Percentiles rank a stretch among this genome's conserved stretches.
Evolutionary conservation across 495 filamentous ascomycete species (phyloP).

Genomic region (Penicillium antarcticum): DNA sequence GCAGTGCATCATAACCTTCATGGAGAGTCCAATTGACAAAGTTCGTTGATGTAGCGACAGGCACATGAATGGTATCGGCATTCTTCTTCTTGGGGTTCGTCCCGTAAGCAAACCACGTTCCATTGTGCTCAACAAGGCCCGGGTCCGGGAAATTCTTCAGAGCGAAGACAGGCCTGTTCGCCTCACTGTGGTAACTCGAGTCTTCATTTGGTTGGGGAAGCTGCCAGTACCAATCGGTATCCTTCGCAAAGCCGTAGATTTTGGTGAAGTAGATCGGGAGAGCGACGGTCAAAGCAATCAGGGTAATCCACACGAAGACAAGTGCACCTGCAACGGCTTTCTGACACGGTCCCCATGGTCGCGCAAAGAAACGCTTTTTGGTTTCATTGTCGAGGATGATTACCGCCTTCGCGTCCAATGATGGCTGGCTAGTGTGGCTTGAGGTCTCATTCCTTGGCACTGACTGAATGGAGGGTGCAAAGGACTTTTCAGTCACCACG

Average conservation of each 20-base stretch:
- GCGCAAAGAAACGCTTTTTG: slow-evolving; percentile 10
- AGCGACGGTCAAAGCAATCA: slow-evolving; percentile 17
- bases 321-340: slow-evolving; percentile 10
- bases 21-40: slow-evolving; percentile 31
- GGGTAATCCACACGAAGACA: slow-evolving; percentile 5
- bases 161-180: slow-evolving; percentile 21
- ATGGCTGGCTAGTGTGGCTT: neutral
- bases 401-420: neutral
- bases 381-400: neutral
- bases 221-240: slow-evolving; percentile 3
- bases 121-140: slow-evolving; percentile 29
- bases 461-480: neutral
- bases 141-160: slow-evolving; percentile 36
- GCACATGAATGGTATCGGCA: slow-evolving; percentile 20
- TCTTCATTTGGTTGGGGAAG: slow-evolving; percentile 10
- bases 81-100: slow-evolving; percentile 26
- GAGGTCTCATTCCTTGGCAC: neutral
- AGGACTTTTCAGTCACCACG: neutral
- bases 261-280: slow-evolving; percentile 17
- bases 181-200: slow-evolving; percentile 17
- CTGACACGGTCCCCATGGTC: slow-evolving; percentile 13
- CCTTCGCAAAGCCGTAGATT: neutral
- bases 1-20: slow-evolving; percentile 28
- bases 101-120: slow-evolving; percentile 33
- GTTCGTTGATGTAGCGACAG: slow-evolving; percentile 30